Percentiles rank a stretch among this genome's conserved stretches.
Evolutionary conservation across 148 eudicot species (phyloP).

Genomic region (Spergularia marina): DNA sequence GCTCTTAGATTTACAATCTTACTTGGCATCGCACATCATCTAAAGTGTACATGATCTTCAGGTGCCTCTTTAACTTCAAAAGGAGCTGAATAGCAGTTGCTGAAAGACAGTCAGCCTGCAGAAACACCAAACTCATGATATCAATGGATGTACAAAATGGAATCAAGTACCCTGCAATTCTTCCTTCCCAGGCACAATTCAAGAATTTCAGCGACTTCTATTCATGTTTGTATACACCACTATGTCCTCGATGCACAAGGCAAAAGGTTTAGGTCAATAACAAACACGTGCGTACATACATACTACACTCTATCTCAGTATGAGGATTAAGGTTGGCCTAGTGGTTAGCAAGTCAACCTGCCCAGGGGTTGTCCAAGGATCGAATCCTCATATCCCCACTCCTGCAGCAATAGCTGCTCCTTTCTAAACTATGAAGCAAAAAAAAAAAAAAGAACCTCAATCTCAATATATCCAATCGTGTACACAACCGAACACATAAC

Average conservation of each 20-base stretch:
- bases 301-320: not conserved
- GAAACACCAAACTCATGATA: slow-evolving; percentile 17
- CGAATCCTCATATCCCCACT: not conserved
- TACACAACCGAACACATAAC: not conserved
- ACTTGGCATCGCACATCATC: slow-evolving; percentile 96
- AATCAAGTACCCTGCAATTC: not conserved
- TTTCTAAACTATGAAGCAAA: too few species aligned
- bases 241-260: not conserved
- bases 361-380: too few species aligned
- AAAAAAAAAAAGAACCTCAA: too few species aligned
- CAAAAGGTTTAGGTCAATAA: not conserved
- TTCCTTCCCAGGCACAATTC: not conserved
- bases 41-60: slow-evolving; percentile 73
- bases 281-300: not conserved
- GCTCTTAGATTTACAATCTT: slow-evolving; percentile 7
- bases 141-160: not conserved
- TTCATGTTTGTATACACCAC: not conserved
- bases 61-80: slow-evolving; percentile 85
- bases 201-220: not conserved
- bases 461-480: not conserved
- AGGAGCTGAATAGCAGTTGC: slow-evolving; percentile 86
- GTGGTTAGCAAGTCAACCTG: too few species aligned
- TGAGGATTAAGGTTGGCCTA: too few species aligned
- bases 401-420: too few species aligned
- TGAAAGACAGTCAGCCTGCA: slow-evolving; percentile 75